phyloP scores from a whole-genome alignment of 169 alveolate species.

The Theileria equi region DNA sequence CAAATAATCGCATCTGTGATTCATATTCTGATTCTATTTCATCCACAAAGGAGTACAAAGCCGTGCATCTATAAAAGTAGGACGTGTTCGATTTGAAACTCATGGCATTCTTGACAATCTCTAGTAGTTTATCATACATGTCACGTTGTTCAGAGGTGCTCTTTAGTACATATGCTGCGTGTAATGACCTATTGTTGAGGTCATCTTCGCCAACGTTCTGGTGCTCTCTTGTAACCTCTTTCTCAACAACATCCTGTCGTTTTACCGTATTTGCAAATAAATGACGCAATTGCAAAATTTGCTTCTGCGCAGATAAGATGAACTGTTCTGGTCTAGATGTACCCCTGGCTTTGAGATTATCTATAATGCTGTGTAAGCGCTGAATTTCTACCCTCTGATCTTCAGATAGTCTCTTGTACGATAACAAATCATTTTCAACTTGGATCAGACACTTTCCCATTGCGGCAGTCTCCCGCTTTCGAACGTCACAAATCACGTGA shows the following conservation, averaged over 20 bases:
- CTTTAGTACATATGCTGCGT: slow-evolving; percentile 40
- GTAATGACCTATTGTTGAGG: slow-evolving; percentile 31
- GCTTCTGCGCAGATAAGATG: slow-evolving; percentile 37
- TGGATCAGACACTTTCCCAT: slow-evolving; percentile 56
- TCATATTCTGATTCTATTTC: background rate
- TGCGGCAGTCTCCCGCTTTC: slow-evolving; percentile 39
- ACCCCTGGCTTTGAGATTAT: slow-evolving; percentile 3
- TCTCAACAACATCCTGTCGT: slow-evolving; percentile 1
- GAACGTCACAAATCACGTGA: slow-evolving; percentile 15
- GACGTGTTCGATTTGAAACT: background rate
- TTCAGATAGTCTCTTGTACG: slow-evolving; percentile 48
- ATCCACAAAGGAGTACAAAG: background rate
- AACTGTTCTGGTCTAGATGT: slow-evolving; percentile 16
- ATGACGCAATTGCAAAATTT: slow-evolving; percentile 40
- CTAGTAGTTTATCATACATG: slow-evolving; percentile 58
- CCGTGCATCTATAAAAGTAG: slow-evolving; percentile 3
- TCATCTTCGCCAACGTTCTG: slow-evolving; percentile 23
- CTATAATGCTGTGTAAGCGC: slow-evolving; percentile 32
- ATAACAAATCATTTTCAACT: slow-evolving; percentile 53
- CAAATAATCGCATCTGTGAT: background rate
- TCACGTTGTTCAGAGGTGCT: slow-evolving; percentile 45
- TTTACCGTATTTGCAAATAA: slow-evolving; percentile 30
- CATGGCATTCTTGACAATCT: slow-evolving; percentile 12
- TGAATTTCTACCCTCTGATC: slow-evolving; percentile 49
- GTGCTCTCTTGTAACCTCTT: background rate